Conservation (phyloP, 805 yeast species). For the Yarrowia sp. region DNA sequence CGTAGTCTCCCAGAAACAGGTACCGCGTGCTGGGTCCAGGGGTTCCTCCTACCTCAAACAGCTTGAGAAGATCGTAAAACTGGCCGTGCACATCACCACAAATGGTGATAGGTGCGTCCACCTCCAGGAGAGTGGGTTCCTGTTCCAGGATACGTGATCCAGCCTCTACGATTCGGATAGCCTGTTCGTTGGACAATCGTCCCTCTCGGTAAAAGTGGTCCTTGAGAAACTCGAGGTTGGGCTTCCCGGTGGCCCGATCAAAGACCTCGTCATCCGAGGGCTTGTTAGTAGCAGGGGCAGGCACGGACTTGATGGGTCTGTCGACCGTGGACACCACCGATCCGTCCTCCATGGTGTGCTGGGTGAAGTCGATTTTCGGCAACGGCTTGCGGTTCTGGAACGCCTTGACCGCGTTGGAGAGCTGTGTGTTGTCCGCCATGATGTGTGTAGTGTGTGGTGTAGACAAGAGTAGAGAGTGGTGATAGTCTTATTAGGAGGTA, state of each 20-base stretch:
- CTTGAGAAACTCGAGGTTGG: constrained; percentile 72
- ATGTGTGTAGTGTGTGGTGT: background rate
- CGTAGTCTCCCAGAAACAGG: constrained; percentile 95
- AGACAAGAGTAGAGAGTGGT: background rate
- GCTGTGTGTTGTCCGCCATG: constrained; percentile 53
- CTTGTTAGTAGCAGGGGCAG: constrained; percentile 67
- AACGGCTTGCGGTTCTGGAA: constrained; percentile 49
- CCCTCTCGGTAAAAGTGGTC: constrained; percentile 85
- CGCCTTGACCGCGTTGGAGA: constrained; percentile 50
- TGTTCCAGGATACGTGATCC: constrained; percentile 67
- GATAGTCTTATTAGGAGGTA: too few relatives aligned
- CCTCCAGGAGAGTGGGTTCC: constrained; percentile 81
- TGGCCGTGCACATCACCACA: constrained; percentile 99
- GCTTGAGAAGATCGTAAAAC: constrained; percentile 83
- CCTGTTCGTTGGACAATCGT: constrained; percentile 73
- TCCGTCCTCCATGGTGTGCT: constrained; percentile 66
- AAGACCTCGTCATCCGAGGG: constrained; percentile 79
- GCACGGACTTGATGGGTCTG: constrained; percentile 63
- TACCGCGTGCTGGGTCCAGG: constrained; percentile 73
- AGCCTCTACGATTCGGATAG: constrained; percentile 64
- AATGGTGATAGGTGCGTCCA: constrained; percentile 92
- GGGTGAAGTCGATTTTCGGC: constrained; percentile 53
- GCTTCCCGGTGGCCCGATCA: constrained; percentile 61
- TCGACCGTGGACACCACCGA: constrained; percentile 61
- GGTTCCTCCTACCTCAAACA: constrained; percentile 78